Base-by-base conservation (phyloP, 768 basidiomycete genomes). In the Mycena indigotica region DNA sequence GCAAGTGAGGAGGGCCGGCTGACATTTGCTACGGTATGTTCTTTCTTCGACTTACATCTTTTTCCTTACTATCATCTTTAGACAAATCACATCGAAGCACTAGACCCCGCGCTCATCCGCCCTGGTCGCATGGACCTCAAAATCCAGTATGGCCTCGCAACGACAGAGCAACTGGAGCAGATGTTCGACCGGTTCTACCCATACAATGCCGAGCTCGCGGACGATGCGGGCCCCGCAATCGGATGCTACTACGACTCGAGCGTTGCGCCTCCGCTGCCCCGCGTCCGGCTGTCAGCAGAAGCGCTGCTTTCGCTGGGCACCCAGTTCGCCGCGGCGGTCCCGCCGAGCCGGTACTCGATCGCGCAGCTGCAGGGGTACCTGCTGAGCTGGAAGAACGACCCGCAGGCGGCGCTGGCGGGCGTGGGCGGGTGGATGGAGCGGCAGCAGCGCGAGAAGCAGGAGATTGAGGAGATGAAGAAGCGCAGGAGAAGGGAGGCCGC, bases 281-380 rank as follows among this genome's bases (percentile, higher is more conserved):
- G 30, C 44, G 19, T 29, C 23, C 46, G 46, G 23, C 46, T 48
- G 13, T 23, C 12, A 8, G 46, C 12, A 2, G 28, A 48, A 30
- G 32, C 44, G 40, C 56, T 80, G 24, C 15, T 59, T 5, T 41
- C 65, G 8, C 75, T 83, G 21, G 77, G 81, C 0, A 55, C 67
- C 4, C 50, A 69, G 29, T 87, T 86, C 62, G 72, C 79, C 0
- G 61, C 66, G 0, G 59, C 60, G 2, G 67, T 87, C 19, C 84
- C 85, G 0, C 70, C 75, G 17, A 63, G 78, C 54, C 75, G 77
- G 55, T 83, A 84, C 65, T 82, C 83, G 24, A 80, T 82, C 2
- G 84, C 86, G 0, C 83, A 86, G 55, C 73, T 88, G 2, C 85
- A 87, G 63, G 84, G 84, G 1, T 87, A 79, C 67, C 71, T 87